A percentile compares a stretch with the other conserved stretches of the same genome.
These are phyloP conservation scores for Tolypocladium paradoxum DNA, from an alignment of 2,329 filamentous ascomycete genomes.

Conservation along the genomic window DNA sequence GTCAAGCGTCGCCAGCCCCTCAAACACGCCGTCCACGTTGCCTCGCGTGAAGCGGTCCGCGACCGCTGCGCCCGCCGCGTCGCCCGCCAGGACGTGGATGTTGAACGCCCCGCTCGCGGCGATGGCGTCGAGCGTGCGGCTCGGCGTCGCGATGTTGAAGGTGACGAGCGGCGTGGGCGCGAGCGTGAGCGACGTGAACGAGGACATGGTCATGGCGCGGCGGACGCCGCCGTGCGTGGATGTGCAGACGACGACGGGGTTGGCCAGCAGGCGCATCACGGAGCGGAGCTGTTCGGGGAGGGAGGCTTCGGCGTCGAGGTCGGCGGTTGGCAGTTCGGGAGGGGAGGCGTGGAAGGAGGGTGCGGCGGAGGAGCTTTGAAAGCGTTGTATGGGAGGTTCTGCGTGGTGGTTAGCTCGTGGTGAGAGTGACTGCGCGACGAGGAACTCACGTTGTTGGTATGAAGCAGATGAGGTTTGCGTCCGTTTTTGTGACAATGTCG, in stretches of 20 bases:
- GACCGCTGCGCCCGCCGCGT: constrained; percentile 34
- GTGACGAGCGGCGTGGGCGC: constrained; percentile 39
- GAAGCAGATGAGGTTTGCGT: not conserved
- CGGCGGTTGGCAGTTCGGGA: constrained; percentile 18
- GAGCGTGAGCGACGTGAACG: constrained; percentile 44
- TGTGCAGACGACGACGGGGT: constrained; percentile 47
- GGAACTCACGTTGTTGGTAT: not conserved
- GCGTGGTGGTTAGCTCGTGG: not conserved
- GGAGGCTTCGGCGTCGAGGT: constrained; percentile 19
- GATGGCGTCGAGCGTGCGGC: constrained; percentile 43
- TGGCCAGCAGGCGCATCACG: constrained; percentile 42
- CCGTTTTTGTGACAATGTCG: not conserved
- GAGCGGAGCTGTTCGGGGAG: constrained; percentile 38
- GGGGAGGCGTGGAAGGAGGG: constrained; percentile 7
- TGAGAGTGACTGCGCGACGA: too few species aligned
- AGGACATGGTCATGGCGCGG: constrained; percentile 49
- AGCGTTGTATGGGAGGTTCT: not conserved
- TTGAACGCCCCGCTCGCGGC: constrained; percentile 34
- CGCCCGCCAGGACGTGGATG: constrained; percentile 41
- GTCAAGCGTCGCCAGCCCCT: constrained; percentile 18
- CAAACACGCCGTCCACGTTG: constrained; percentile 30
- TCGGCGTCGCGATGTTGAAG: constrained; percentile 47
- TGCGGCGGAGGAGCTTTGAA: constrained; percentile 1
- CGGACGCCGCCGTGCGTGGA: constrained; percentile 24
- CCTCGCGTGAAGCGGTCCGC: constrained; percentile 42